Evolutionary conservation across 495 filamentous ascomycete genomes (phyloP).

Genomic region (Hypoxylon perforatum): DNA sequence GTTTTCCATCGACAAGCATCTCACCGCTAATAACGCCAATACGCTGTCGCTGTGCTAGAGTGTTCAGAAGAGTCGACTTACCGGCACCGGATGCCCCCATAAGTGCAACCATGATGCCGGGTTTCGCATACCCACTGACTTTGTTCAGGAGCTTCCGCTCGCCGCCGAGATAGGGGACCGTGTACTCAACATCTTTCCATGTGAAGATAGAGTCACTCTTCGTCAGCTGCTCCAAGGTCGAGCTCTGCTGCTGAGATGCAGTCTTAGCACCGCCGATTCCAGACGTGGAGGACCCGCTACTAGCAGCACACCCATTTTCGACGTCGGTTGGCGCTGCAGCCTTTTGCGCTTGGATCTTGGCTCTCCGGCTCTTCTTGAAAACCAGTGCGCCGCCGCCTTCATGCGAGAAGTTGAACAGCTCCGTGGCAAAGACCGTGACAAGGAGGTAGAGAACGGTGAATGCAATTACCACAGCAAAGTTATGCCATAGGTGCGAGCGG

Average conservation of each 20-base stretch:
- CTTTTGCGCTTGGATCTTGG: constrained; percentile 63
- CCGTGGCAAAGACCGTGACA: constrained; percentile 67
- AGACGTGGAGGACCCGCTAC: constrained; percentile 32
- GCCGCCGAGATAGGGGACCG: constrained; percentile 76
- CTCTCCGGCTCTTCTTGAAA: constrained; percentile 73
- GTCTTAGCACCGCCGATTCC: constrained; percentile 27
- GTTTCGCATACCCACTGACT: constrained; percentile 78
- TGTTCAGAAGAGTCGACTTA: constrained; percentile 81
- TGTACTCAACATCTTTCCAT: constrained; percentile 78
- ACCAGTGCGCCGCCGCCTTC: constrained; percentile 69
- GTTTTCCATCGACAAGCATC: constrained; percentile 82
- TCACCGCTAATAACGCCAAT: constrained; percentile 76
- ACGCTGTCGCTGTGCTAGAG: constrained; percentile 78
- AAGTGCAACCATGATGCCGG: constrained; percentile 80
- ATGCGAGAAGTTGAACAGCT: constrained; percentile 49
- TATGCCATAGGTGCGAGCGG: constrained; percentile 78
- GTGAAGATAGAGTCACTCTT: constrained; percentile 78
- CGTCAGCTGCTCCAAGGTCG: constrained; percentile 67
- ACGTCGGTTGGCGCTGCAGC: constrained; percentile 54
- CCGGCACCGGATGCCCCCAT: constrained; percentile 86
- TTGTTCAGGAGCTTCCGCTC: constrained; percentile 74
- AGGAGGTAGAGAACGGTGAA: constrained; percentile 76
- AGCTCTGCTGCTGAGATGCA: constrained; percentile 56
- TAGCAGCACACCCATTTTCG: constrained; percentile 54
- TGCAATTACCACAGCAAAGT: constrained; percentile 79